These are phyloP conservation scores for Domatiomyces globalis DNA, from an alignment of 2,329 filamentous ascomycete species.

Conservation along the genomic window DNA sequence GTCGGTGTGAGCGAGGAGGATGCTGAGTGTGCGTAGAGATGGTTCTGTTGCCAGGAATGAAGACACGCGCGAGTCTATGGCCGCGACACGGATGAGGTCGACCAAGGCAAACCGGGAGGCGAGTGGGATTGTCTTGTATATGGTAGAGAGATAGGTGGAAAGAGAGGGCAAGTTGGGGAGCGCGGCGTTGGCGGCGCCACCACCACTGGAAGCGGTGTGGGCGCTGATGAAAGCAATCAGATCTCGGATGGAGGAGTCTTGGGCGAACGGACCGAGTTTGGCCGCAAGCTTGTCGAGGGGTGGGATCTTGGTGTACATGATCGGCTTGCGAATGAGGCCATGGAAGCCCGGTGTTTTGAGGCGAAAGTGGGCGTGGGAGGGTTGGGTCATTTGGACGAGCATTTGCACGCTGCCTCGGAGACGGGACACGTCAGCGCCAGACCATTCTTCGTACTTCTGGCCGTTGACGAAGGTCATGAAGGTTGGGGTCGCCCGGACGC, in stretches of 20 bases:
- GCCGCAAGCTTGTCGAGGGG: conserved; percentile 67
- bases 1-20: conserved; percentile 39
- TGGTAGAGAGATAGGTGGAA: conserved; percentile 44
- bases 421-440: conserved; percentile 54
- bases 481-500: conserved; percentile 66
- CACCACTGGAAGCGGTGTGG: conserved; percentile 24
- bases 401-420: conserved; percentile 59
- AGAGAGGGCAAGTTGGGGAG: conserved; percentile 58
- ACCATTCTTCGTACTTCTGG: conserved; percentile 64
- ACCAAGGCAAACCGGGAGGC: conserved; percentile 65
- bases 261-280: conserved; percentile 55
- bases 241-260: conserved; percentile 45
- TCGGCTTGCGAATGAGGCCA: conserved; percentile 48
- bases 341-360: conserved; percentile 59
- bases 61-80: conserved; percentile 64
- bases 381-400: conserved; percentile 59
- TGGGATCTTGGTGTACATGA: conserved; percentile 63
- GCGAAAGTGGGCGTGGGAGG: conserved; percentile 59
- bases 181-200: conserved; percentile 45
- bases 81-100: conserved; percentile 67
- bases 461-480: conserved; percentile 76
- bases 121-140: conserved; percentile 41
- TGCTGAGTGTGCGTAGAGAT: conserved; percentile 47
- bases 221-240: conserved; percentile 59
- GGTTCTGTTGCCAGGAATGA: conserved; percentile 70